These are phyloP conservation scores for Tuber microsphaerosporum DNA, from an alignment of 495 filamentous ascomycete species.

Conservation along the genomic window DNA sequence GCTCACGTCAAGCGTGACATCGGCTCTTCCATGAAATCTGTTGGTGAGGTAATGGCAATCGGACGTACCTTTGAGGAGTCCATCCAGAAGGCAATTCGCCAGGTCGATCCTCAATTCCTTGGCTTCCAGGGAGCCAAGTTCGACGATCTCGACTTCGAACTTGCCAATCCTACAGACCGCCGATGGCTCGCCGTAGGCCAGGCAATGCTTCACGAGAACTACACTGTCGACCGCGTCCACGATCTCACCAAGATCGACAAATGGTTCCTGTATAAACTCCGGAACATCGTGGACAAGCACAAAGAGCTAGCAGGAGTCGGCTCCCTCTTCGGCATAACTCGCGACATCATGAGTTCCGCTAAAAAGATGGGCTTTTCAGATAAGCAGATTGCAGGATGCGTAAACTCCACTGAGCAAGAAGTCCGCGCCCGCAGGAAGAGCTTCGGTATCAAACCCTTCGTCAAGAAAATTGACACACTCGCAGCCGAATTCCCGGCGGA, in stretches of 20 bases:
- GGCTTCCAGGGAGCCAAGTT: slow-evolving; percentile 95
- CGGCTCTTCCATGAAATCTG: slow-evolving; percentile 95
- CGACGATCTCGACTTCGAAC: slow-evolving; percentile 80
- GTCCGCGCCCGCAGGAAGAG: slow-evolving; percentile 77
- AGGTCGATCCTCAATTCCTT: slow-evolving; percentile 84
- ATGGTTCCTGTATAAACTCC: slow-evolving; percentile 96
- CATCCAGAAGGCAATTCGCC: slow-evolving; percentile 96
- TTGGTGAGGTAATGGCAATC: slow-evolving; percentile 98
- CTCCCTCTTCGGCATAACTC: slow-evolving; percentile 74
- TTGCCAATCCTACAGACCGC: slow-evolving; percentile 86
- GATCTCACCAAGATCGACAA: slow-evolving; percentile 93
- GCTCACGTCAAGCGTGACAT: slow-evolving; percentile 97
- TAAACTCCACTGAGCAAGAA: slow-evolving; percentile 77
- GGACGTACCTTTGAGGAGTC: slow-evolving; percentile 96
- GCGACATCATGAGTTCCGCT: slow-evolving; percentile 76
- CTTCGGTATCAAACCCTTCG: slow-evolving; percentile 80
- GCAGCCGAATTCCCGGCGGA: slow-evolving; percentile 96
- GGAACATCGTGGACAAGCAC: slow-evolving; percentile 88
- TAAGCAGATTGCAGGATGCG: slow-evolving; percentile 82
- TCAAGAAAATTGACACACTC: slow-evolving; percentile 97
- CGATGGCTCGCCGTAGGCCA: slow-evolving; percentile 96
- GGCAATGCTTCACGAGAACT: slow-evolving; percentile 93
- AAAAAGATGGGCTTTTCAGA: slow-evolving; percentile 99
- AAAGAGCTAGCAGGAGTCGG: slow-evolving; percentile 81
- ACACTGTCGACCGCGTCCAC: slow-evolving; percentile 81